A percentile compares a stretch with the other conserved stretches of the same genome.
phyloP scores from a whole-genome alignment of 768 basidiomycete species.

The Xerocomus brunneocitrinus region DNA sequence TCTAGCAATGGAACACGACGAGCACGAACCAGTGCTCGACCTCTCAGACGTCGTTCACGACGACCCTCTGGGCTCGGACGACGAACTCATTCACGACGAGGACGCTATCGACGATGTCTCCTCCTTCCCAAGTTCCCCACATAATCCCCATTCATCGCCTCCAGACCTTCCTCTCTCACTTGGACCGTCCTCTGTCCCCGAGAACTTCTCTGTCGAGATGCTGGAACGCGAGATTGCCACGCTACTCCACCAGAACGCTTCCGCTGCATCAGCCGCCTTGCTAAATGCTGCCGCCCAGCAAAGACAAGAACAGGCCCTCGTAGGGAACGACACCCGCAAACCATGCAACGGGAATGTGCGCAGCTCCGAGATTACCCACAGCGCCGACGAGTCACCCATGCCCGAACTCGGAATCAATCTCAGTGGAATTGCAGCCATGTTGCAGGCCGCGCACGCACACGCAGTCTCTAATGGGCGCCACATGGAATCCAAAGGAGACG shows the following conservation, averaged over 20 bases:
- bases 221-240: conserved; percentile 75
- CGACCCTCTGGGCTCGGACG: conserved; percentile 62
- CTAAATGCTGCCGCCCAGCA: conserved; percentile 67
- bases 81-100: conserved; percentile 30
- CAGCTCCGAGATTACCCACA: conserved; percentile 10
- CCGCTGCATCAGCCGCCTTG: conserved; percentile 61
- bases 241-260: conserved; percentile 69
- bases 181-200: conserved; percentile 37
- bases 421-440: conserved; percentile 67
- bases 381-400: conserved; percentile 13
- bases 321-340: conserved; percentile 35
- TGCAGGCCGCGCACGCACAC: conserved; percentile 72
- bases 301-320: conserved; percentile 43
- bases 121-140: conserved; percentile 20
- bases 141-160: conserved; percentile 15
- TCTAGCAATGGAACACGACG: conserved; percentile 45
- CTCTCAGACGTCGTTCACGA: conserved; percentile 85
- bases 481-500: conserved; percentile 43
- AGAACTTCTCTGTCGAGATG: conserved; percentile 63
- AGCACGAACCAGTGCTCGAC: conserved; percentile 58
- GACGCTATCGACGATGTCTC: conserved; percentile 29
- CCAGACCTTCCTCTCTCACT: conserved; percentile 33
- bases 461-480: conserved; percentile 46
- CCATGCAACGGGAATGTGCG: conserved; percentile 18
- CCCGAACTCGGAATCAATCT: conserved; percentile 52